Evolutionary conservation across 2,329 filamentous ascomycete species (phyloP).

Genomic region (Trichoderma cornu-damae): DNA sequence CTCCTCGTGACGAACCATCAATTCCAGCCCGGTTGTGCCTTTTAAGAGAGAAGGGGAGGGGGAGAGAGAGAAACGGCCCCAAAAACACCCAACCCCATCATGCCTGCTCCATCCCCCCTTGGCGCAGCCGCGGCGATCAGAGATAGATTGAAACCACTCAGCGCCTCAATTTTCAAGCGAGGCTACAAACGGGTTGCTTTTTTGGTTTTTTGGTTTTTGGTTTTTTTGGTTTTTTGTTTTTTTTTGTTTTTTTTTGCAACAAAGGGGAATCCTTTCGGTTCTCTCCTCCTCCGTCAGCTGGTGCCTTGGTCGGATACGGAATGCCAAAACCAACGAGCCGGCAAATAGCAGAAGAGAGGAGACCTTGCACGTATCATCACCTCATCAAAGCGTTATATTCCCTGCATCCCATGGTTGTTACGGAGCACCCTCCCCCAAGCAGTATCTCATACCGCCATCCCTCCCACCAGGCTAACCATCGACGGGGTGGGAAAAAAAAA

Average conservation of each 20-base stretch:
- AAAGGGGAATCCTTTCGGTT: background rate
- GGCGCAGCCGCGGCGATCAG: slow-evolving; percentile 1
- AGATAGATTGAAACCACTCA: slow-evolving; percentile 9
- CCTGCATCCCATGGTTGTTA: no score
- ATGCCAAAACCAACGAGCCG: background rate
- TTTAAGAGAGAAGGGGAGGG: background rate
- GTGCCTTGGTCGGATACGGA: no score
- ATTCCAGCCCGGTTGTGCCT: background rate
- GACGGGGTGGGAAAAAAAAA: no score
- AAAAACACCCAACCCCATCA: background rate
- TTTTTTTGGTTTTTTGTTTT: background rate
- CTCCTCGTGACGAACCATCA: background rate
- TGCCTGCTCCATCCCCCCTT: background rate
- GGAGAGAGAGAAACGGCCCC: background rate
- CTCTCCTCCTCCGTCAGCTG: no score
- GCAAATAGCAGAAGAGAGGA: no score
- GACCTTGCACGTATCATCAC: no score
- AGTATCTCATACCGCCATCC: background rate
- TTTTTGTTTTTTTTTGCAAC: no score
- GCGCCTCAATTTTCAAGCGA: no score
- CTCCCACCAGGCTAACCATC: background rate
- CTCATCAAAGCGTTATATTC: background rate
- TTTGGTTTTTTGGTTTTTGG: background rate
- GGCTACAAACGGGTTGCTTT: no score
- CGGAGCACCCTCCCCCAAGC: background rate